phyloP scores from a whole-genome alignment of 225 moss, liverwort and hornwort genomes.

The Takakia lepidozioides region DNA sequence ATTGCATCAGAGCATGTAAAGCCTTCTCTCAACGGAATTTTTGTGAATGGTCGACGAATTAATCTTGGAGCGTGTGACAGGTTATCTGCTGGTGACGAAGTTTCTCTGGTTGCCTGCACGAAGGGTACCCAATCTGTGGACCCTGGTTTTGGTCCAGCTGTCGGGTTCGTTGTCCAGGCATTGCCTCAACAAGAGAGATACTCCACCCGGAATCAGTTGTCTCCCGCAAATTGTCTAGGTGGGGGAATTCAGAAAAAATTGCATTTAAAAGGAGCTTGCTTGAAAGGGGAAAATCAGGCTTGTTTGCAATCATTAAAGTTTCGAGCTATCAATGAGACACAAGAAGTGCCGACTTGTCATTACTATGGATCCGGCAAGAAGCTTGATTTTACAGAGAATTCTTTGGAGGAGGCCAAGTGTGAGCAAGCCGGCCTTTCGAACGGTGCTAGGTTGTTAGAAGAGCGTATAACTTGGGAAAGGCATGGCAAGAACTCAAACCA shows the following conservation, averaged over 20 bases:
- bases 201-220: background rate
- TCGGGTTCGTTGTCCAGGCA: constrained; percentile 6
- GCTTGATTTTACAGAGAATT: no score
- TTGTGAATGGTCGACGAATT: constrained; percentile 9
- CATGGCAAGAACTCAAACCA: no score
- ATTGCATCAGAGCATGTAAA: constrained; percentile 1
- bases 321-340: constrained; percentile 1
- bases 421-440: no score
- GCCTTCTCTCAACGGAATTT: constrained; percentile 14
- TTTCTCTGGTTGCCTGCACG: constrained; percentile 11
- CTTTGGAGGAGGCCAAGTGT: no score
- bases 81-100: constrained; percentile 10
- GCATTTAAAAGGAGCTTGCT: constrained; percentile 1
- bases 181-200: constrained; percentile 1
- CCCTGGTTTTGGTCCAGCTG: constrained; percentile 11
- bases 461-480: no score
- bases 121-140: constrained; percentile 6
- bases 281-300: constrained; percentile 3
- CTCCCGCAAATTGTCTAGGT: background rate
- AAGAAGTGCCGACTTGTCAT: constrained; percentile 1
- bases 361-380: no score
- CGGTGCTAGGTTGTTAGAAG: no score
- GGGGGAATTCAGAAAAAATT: background rate
- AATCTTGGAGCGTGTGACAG: background rate
- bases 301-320: background rate